A percentile compares a stretch with the other conserved stretches of the same genome.
These are phyloP conservation scores for Fusarium fracticaudum DNA, from an alignment of 2,329 filamentous ascomycete genomes.

Conservation along the genomic window DNA sequence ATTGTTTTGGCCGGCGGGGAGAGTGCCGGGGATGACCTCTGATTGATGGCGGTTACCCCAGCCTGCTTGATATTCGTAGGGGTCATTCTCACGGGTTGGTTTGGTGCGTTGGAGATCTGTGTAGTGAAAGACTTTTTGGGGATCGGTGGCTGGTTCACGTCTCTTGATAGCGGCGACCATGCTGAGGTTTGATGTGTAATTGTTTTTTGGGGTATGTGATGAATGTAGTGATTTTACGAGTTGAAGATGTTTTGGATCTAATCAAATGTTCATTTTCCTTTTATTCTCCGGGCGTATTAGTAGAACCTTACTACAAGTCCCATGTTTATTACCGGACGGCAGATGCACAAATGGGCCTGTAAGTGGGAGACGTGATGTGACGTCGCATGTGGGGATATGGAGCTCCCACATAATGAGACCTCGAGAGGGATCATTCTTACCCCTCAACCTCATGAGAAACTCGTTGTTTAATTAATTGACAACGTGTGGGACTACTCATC, in stretches of 20 bases:
- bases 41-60: slow-evolving; percentile 23
- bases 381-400: background rate
- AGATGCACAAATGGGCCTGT: background rate
- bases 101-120: slow-evolving; percentile 22
- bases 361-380: background rate
- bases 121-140: slow-evolving; percentile 23
- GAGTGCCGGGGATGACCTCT: slow-evolving; percentile 12
- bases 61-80: slow-evolving; percentile 14
- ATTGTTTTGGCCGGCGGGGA: slow-evolving; percentile 19
- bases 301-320: background rate
- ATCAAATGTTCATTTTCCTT: background rate
- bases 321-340: background rate
- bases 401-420: background rate
- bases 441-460: background rate
- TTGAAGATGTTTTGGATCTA: background rate
- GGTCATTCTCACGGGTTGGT: slow-evolving; percentile 20
- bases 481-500: background rate
- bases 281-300: background rate
- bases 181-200: accelerated
- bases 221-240: too few species aligned
- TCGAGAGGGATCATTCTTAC: background rate
- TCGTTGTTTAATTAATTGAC: background rate
- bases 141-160: slow-evolving; percentile 1
- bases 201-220: background rate
- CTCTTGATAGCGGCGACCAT: background rate